Evolutionary conservation across 495 filamentous ascomycete species (phyloP), one percentile per base, ranked within the genome.

Genomic region (Tuber indicum): DNA sequence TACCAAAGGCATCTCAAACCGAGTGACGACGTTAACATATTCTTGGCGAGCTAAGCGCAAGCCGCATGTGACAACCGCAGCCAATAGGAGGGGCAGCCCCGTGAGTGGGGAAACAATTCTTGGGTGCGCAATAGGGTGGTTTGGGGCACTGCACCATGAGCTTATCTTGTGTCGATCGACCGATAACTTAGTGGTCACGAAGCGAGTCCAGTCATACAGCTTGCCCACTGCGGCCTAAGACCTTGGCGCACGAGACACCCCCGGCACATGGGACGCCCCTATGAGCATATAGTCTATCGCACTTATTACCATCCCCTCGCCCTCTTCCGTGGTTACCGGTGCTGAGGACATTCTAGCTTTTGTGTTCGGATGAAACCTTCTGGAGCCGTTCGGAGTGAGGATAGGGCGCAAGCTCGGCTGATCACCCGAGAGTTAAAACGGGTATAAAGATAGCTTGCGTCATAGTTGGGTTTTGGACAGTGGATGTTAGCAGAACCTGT

Each of bases 321-420:
- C 58, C 12, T 26, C 58, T 36, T 36, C 58, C 58, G 12, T 26
- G 14, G 32, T 26, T 10, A 43, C 42, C 5, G 42, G 42, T 66
- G 10, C 52, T 32, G 3, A 14, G 52, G n/a, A 62, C 52, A 12
- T n/a, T 62, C 58, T 1, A 32, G 32, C 58, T 14, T 52, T 26
- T 36, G 26, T 66, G 26, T 66, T 66, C 58, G 58, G 58, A 66
- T 66, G 58, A 66, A 66, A 66, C 58, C 32, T 66, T 66, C 58
- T 66, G 26, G 58, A 66, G 58, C 58, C 14, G 3, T 36, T 66
- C 58, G 58, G 58, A 66, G 19, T 66, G 16, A 16, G 26, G 58
- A 14, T 16, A 26, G 58, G 58, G 58, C 58, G 58, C 3, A 36
- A 14, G 58, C 58, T 17, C 26, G 0, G 58, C 12, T 66, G 58